Base-by-base conservation (phyloP, 352 stramenopile genomes). In the Globisporangium polare region DNA sequence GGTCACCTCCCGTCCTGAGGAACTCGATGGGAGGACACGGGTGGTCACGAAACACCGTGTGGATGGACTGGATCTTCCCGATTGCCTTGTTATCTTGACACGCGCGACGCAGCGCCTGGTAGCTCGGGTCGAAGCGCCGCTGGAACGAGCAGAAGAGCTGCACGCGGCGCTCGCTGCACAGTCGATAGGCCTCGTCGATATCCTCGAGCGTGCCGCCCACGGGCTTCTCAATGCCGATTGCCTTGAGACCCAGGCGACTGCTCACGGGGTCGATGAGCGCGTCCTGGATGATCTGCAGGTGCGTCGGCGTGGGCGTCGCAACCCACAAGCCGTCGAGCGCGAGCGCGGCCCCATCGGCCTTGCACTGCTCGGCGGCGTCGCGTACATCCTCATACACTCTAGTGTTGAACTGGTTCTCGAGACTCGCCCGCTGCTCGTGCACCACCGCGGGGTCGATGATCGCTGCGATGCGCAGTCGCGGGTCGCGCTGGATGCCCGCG, bases 71-170 rank as follows among this genome's bases (percentile, higher is more conserved):
- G 8, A 91, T 60, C 55, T 78, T 76, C 20, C 89, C 90, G 17
- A 96, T 74, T 18, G 53, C 57, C 42, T 73, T 49, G 29, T 77
- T 65, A 33, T 86, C 76, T 37, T 84, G 74, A 45, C 73, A 83
- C 24, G 75, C 68, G 9, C 56, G 43, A 0, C 78, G 69, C 47
- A 89, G 59, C 9, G 74, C 75, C 42, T 83, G 58, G 67, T 97
- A 98, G 41, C 84, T 95, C n/a, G 77, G 75, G 60, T 98, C 92
- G 55, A 97, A 97, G 24, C 92, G 78, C 18, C 92, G 78, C 71
- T 98, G 90, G 71, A 97, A 98, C 20, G 88, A 95, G 62, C 90
- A 97, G 60, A 92, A 87, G 52, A 98, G 70, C 49, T 85, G 75
- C 20, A 94, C 78, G 39, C 69, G 62, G 27, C 68, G 71, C 24